Conservation (phyloP, 495 filamentous ascomycete species). For the Talaromyces borbonicus region DNA sequence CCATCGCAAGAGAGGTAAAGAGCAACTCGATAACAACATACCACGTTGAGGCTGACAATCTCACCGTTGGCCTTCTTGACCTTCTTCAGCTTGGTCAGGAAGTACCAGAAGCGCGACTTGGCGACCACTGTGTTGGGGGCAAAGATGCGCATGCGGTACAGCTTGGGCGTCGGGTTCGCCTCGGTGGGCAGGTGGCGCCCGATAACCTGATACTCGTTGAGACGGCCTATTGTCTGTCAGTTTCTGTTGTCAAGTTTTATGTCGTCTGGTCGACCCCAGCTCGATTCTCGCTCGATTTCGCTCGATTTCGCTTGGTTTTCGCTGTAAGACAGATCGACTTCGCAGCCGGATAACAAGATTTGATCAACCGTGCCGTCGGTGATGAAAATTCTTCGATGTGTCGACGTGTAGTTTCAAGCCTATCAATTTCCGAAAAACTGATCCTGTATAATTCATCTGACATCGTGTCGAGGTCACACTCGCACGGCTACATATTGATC, state of each 20-base stretch:
- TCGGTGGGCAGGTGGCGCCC: slow-evolving; percentile 97
- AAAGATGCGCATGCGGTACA: slow-evolving; percentile 99
- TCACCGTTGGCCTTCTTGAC: slow-evolving; percentile 99
- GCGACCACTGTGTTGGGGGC: slow-evolving; percentile 94
- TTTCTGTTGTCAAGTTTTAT: neutral
- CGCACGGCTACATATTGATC: no score
- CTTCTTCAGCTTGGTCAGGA: slow-evolving; percentile 95
- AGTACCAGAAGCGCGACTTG: slow-evolving; percentile 99
- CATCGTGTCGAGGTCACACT: no score
- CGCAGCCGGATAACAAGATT: no score
- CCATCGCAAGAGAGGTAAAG: neutral
- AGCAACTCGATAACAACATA: slow-evolving; percentile 36
- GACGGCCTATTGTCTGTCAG: slow-evolving; percentile 64
- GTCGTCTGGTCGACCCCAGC: neutral
- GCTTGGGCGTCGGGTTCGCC: slow-evolving; percentile 86
- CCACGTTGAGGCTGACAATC: slow-evolving; percentile 93
- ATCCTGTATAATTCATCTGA: no score
- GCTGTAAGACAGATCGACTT: no score
- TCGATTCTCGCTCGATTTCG: slow-evolving; percentile 8
- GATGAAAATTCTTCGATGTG: no score
- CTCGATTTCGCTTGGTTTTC: no score
- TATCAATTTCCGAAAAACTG: no score
- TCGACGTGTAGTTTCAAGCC: no score
- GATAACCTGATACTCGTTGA: slow-evolving; percentile 99
- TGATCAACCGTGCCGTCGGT: no score